phyloP scores from a whole-genome alignment of 352 stramenopile genomes.

The Phytophthora citrophthora region DNA sequence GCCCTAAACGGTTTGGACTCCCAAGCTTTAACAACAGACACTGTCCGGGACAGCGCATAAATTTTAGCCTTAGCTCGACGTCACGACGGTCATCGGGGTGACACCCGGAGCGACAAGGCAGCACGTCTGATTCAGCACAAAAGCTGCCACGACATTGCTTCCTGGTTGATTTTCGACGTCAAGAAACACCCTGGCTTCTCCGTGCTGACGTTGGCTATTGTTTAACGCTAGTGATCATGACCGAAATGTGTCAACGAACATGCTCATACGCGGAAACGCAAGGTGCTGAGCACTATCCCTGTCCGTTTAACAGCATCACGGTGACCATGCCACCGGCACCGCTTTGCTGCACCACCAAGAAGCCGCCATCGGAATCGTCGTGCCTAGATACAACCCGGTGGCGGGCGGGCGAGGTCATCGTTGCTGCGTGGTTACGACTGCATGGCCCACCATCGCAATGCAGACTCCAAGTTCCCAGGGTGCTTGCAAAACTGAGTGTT shows the following conservation, averaged over 20 bases:
- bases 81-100: too few species aligned
- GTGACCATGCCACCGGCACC: slow-evolving; percentile 2
- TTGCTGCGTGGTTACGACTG: slow-evolving; percentile 10
- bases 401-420: neutral
- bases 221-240: slow-evolving; percentile 25
- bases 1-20: neutral
- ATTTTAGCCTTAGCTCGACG: neutral
- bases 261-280: slow-evolving; percentile 24
- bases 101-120: neutral
- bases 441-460: neutral
- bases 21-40: too few species aligned
- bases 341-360: slow-evolving; percentile 5
- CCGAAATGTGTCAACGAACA: slow-evolving; percentile 21
- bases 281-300: slow-evolving; percentile 13
- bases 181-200: neutral
- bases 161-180: neutral
- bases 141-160: neutral
- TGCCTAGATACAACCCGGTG: slow-evolving; percentile 1
- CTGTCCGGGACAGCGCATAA: neutral
- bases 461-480: too few species aligned
- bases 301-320: slow-evolving; percentile 3
- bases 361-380: neutral
- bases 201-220: slow-evolving; percentile 2
- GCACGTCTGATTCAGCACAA: neutral
- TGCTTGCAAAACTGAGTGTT: neutral